Evolutionary conservation across 129 eudicot species (phyloP).

Genomic region (Flaveria trinervia): DNA sequence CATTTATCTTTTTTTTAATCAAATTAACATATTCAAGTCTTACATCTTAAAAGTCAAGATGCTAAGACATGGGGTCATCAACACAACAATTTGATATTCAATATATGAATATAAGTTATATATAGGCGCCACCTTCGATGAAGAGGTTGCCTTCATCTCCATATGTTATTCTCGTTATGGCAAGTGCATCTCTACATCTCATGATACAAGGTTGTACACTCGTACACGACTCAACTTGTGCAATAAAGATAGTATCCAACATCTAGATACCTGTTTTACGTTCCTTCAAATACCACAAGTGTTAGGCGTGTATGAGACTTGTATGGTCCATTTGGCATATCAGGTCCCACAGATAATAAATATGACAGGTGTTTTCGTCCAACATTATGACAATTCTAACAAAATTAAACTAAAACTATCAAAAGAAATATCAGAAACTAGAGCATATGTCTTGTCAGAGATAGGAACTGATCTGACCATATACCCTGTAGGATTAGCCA

Average conservation of each 20-base stretch:
- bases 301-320: background rate
- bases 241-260: constrained; percentile 8
- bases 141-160: background rate
- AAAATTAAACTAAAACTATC: background rate
- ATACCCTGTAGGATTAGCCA: background rate
- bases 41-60: too few species aligned
- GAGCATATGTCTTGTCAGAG: background rate
- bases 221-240: background rate
- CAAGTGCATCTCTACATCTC: background rate
- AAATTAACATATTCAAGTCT: too few species aligned
- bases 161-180: background rate
- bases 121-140: too few species aligned
- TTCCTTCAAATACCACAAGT: background rate
- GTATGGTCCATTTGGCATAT: background rate
- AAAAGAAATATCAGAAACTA: background rate
- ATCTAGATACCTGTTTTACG: background rate
- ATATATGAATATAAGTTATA: too few species aligned
- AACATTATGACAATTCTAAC: constrained; percentile 4
- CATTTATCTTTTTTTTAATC: too few species aligned
- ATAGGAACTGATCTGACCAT: constrained; percentile 17
- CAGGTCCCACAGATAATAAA: background rate
- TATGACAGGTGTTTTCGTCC: background rate
- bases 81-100: too few species aligned
- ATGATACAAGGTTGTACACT: background rate
- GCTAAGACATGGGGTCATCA: too few species aligned